phyloP scores from a whole-genome alignment of 179 eudicot genomes.

The Gypsophila paniculata region DNA sequence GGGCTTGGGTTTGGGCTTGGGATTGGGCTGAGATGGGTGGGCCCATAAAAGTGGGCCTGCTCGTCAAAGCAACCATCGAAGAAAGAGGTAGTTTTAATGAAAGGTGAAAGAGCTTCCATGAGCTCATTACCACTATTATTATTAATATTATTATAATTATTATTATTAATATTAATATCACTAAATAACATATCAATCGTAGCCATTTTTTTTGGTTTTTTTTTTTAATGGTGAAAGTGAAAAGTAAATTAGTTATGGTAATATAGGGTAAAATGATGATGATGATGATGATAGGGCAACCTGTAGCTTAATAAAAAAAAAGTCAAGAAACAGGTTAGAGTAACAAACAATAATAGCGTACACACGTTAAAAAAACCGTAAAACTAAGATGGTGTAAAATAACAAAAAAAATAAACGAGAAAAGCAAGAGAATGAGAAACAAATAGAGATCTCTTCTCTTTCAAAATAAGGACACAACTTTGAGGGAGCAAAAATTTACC shows the following conservation, averaged over 20 bases:
- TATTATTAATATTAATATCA: conserved; percentile 25
- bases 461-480: conserved; percentile 16
- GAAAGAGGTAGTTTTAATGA: conserved; percentile 53
- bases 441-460: conserved; percentile 38
- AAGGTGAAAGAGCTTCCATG: conserved; percentile 87
- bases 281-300: conserved; percentile 22
- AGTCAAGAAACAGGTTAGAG: conserved; percentile 36
- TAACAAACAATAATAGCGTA: no score
- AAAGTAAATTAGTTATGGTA: not conserved
- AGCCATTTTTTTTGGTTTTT: conserved; percentile 43
- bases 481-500: conserved; percentile 43
- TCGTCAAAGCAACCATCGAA: conserved; percentile 27
- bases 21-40: conserved; percentile 15
- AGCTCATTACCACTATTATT: conserved; percentile 54
- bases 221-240: not conserved
- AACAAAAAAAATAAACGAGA: not conserved
- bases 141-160: not conserved
- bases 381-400: no score
- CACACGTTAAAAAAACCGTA: no score
- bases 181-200: conserved; percentile 45
- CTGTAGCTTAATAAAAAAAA: conserved; percentile 39
- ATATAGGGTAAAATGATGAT: no score
- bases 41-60: conserved; percentile 29
- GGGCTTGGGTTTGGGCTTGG: conserved; percentile 23
- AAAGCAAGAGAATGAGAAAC: conserved; percentile 25